Evolutionary conservation across 257 asterid genomes (phyloP), one percentile per base, ranked within the genome.

Genomic region (Thymus quinquecostatus): DNA sequence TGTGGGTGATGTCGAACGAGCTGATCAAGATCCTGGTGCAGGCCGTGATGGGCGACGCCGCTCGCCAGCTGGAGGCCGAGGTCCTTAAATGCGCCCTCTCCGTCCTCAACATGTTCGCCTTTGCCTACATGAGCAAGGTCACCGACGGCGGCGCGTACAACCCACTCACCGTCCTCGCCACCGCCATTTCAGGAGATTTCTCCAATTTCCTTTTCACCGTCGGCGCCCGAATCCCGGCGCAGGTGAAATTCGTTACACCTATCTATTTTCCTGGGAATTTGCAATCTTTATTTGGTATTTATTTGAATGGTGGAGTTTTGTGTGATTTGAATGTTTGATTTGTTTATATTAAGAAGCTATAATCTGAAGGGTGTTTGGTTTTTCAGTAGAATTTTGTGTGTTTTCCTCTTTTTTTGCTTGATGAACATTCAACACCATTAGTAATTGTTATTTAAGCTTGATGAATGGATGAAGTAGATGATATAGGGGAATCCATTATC

Each of bases 1-100:
- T 84, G 97, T 92, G 96, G 95, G 96, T 86, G 0, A 88, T 92
- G 90, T 90, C 98, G 5, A 74, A 88, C 77, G 95, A 83, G 63
- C 78, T 88, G 54, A 71, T 88, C 74, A 90, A 84, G 87, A 78
- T 92, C 40, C 75, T 86, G 32, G 92, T 92, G 38, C 80, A 87
- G 72, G 59, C 50, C 55, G 38, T 78, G 55, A 58, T 87, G 77
- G 97, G 84, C 0, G 82, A 76, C 48, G 86, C 83, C 27, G 78
- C 69, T 50, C 82, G 76, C 68, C 86, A 84, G 53, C 54, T 82
- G 45, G 48, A 80, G 74, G 96, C 82, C 58, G 95, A 92, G 43
- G 80, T 89, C 40, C 53, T 83, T 40, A 82, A 78, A 67, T 83
- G 77, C 51, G 76, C 66, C 1, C 36, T 84, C 21, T 78, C 88